Evolutionary conservation across 75 land plant species (phyloP), one percentile per base, ranked within the genome.

Genomic region (Isoetes taiwanensis): DNA sequence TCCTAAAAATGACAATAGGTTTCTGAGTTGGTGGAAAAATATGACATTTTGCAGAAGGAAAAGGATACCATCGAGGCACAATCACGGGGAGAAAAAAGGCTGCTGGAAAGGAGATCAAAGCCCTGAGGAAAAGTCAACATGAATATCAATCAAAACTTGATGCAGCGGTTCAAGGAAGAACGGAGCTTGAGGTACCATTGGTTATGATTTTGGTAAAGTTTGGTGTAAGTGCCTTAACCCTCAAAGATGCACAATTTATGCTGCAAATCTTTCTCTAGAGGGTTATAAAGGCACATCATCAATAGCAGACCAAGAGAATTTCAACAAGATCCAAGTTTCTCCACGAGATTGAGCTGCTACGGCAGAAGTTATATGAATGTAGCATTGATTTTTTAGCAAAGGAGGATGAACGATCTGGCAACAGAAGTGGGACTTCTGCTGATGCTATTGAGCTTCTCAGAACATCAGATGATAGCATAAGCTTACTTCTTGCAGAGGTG

Each of bases 401-500:
- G 37, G 81, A 76, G 46, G 82, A 85, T 55, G 86, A 85, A 56
- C 84, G 68, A 41, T 62, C 78, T 26, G 68, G 41, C 30, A 34
- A 70, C 11, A 75, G 79, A 30, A 31, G 8, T 20, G 39, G 20
- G 29, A 40, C 76, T 37, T 60, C 80, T 14, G 75, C 73, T 12
- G 98, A 93, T 69, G 86, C 83, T 26, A 53, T 81, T 27, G 89
- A 86, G 66, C 72, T 84, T 19, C 60, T 93, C 32, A 42, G 75
- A 38, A 93, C 98, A 17, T 81, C 89, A 30, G 98, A 93, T 38
- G 84, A 77, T 54, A 72, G 95, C 38, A 84, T 93, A 40, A 80
- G 85, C 28, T 79, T 87, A 41, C 81, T 93, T 8, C 73, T 84
- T 54, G 96, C 90, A 28, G 90, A 93, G 89, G 98, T 93, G 77